Evolutionary conservation across 176 grass and related monocot genomes (phyloP).

Genomic region (Juncus inflexus): DNA sequence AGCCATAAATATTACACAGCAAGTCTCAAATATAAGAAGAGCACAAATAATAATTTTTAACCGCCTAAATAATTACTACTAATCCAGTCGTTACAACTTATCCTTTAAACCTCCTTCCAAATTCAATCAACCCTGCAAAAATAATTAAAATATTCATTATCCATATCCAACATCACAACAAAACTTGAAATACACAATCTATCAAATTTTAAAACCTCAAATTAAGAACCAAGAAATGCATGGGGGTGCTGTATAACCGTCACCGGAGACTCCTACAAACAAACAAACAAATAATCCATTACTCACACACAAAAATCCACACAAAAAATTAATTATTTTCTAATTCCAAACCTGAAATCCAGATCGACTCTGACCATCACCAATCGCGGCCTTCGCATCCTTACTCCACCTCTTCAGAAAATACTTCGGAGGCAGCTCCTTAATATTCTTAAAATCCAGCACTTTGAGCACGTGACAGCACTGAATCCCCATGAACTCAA

Average conservation of each 20-base stretch:
- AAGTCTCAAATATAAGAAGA: constrained; percentile 18
- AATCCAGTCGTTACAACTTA: constrained; percentile 16
- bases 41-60: constrained; percentile 16
- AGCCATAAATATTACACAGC: constrained; percentile 22
- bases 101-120: not conserved
- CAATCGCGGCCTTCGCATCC: constrained; percentile 64
- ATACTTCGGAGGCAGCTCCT: constrained; percentile 86
- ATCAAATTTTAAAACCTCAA: constrained; percentile 2
- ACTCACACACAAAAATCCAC: not conserved
- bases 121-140: constrained; percentile 15
- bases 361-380: constrained; percentile 32
- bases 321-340: constrained; percentile 1
- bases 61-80: constrained; percentile 10
- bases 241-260: constrained; percentile 22
- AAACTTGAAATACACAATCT: not conserved
- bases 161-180: not conserved
- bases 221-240: constrained; percentile 28
- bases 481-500: constrained; percentile 88
- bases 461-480: constrained; percentile 95
- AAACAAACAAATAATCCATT: not conserved
- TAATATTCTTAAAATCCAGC: constrained; percentile 94
- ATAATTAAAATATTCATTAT: constrained; percentile 10
- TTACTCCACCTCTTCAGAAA: constrained; percentile 94
- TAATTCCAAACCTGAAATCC: constrained; percentile 7
- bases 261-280: constrained; percentile 26